Evolutionary conservation across 2,329 filamentous ascomycete genomes (phyloP), one percentile per base, ranked within the genome.

Genomic region (Phaeoacremonium minimum): DNA sequence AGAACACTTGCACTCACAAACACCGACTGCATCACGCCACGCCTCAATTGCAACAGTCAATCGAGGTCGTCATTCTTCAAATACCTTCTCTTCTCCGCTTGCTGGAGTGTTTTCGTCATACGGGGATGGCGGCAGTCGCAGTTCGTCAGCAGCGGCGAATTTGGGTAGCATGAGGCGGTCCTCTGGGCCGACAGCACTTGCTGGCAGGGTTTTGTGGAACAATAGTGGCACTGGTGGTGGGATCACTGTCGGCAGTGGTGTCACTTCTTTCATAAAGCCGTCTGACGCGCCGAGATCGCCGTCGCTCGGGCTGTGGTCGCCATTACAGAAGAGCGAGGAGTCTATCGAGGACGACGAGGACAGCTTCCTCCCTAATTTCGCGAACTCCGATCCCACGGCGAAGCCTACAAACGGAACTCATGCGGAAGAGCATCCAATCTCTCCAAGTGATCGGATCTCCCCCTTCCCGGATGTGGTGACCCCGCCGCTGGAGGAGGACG

Each of bases 1-100:
- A 1, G 85, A 90, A 19, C 86, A 93, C 51, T 63, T 91, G 4
- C 73, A 79, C 6, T 64, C 72, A 3, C 44, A 55, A 4, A 51
- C 55, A 1, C 52, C 60, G 0, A 52, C 62, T 2, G 56, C 64
- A 1, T 52, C 44, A 39, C 52, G 47, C 36, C 51, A 41, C 22
- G 51, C 41, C 6, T 55, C 66, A 42, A 51, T 57, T 45, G 49
- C 57, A 33, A 44, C 51, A 38, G 49, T 61, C 32, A 38, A 60
- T 4, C 64, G 69, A 4, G 60, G 62, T 5, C 64, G 68, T 3
- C 68, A 66, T 46, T 52, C 61, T 14, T 41, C 28, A 12, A 64
- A 70, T 39, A 64, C 67, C 6, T 55, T 68, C 18, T 56, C 66
- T 1, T 52, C 63, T 3, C 42, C 52, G 0, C 33, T 49, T 6